Base-by-base conservation (phyloP, 129 eudicot genomes). In the Dittrichia graveolens region DNA sequence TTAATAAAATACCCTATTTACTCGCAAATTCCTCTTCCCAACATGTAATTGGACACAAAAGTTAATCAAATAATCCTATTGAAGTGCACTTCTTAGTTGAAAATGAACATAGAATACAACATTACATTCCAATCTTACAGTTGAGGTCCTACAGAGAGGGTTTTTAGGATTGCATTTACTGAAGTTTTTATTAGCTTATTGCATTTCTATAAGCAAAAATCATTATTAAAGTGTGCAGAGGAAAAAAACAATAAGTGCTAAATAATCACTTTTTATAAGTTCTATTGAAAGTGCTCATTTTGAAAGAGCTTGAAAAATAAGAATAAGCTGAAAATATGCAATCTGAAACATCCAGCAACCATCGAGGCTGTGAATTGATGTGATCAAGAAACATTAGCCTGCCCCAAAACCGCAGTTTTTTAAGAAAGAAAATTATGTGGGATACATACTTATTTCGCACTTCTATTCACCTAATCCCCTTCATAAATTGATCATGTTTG, bases 321-420 rank as follows among this genome's bases (percentile, higher is more conserved):
- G 31, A 0, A 24, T 24, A 24, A 24, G 31, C 31, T 24, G 31
- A 24, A 24, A 24, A 24, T 24, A 24, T 24, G 31, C 31, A 24
- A 24, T 24, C 31, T 24, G 31, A 24, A 24, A 24, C 31, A 24
- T 24, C 31, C 2, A 58, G 15, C 16, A 49, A 35, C 4, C 38
- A 34, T 44, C 34, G 18, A 43, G 31, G 54, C 9, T 71, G 57
- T 8, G 34, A 43, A 13, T 12, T 71, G 14, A 31, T 43, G 56
- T 71, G 76, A 57, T 43, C 14, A 55, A 10, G 42, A 41, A 48
- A 50, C 61, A 52, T 53, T 19, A 40, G 43, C 55, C 57, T 57
- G 4, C 6, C 24, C 54, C 75, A 42, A 42, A 24, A 24, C 31
- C 0, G 31, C 31, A 24, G 31, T 24, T 24, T 24, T 24, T 24